These are phyloP conservation scores for Ceratocystiopsis brevicomis DNA, from an alignment of 2,329 filamentous ascomycete species.

Conservation along the genomic window DNA sequence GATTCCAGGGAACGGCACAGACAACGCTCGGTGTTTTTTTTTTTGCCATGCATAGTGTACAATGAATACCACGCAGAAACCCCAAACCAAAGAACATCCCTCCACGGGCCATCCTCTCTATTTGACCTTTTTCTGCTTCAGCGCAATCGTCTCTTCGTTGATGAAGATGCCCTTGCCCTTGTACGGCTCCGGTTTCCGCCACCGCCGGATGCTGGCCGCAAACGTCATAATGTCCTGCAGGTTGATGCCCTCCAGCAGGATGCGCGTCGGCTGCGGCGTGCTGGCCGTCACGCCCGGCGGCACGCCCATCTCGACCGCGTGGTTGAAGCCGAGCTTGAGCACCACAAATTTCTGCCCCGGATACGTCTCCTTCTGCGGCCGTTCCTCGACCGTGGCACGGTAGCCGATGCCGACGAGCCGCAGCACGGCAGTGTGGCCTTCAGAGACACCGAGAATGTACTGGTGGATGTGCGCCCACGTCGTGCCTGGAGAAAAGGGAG, in stretches of 20 bases:
- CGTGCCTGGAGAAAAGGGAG: constrained; percentile 56
- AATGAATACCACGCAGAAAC: constrained; percentile 2
- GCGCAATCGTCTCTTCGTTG: constrained; percentile 89
- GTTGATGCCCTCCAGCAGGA: constrained; percentile 74
- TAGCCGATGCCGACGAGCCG: constrained; percentile 91
- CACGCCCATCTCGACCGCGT: constrained; percentile 78
- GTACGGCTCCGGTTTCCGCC: constrained; percentile 89
- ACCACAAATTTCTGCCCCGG: constrained; percentile 76
- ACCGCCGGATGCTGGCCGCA: constrained; percentile 70
- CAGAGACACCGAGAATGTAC: constrained; percentile 81
- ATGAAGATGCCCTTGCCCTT: constrained; percentile 99
- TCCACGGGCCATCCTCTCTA: constrained; percentile 22
- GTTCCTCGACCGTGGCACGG: constrained; percentile 67
- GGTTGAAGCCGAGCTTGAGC: constrained; percentile 89
- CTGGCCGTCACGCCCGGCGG: constrained; percentile 70
- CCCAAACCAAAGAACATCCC: background rate
- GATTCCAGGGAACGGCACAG: background rate
- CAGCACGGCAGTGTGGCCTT: constrained; percentile 87
- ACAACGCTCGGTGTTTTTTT: background rate
- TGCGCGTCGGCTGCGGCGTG: constrained; percentile 75
- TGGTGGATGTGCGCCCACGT: constrained; percentile 78
- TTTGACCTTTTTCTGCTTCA: constrained; percentile 97
- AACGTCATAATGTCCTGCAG: constrained; percentile 80
- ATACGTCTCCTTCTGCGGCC: constrained; percentile 53
- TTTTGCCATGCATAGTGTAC: constrained; percentile 4